phyloP scores from a whole-genome alignment of 305 asterid genomes.

The Fraxinus sp. region DNA sequence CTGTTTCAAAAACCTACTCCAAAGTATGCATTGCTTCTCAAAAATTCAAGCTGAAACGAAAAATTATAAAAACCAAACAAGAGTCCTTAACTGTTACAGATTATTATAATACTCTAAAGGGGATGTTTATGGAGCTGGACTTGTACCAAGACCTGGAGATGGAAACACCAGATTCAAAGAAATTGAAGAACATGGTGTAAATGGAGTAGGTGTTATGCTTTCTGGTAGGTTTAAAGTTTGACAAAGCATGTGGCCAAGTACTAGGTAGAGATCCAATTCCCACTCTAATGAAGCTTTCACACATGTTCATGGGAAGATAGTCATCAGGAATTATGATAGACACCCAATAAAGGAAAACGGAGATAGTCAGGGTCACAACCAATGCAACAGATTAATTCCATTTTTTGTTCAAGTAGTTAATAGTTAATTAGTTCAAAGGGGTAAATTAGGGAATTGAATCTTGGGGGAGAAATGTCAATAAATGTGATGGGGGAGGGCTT shows the following conservation, averaged over 20 bases:
- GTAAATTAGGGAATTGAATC: too few species aligned
- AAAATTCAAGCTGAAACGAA: background rate
- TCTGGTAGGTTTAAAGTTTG: background rate
- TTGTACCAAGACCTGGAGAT: background rate
- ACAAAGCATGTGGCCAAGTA: background rate
- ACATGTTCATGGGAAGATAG: background rate
- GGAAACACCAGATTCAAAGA: background rate
- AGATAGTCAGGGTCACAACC: too few species aligned
- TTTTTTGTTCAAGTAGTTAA: too few species aligned
- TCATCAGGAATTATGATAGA: background rate
- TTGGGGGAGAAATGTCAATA: too few species aligned
- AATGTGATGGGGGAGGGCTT: too few species aligned
- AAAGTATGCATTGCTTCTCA: background rate
- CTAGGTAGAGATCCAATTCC: background rate
- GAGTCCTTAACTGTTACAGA: background rate
- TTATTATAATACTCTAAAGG: background rate
- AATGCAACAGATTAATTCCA: too few species aligned
- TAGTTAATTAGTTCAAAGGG: too few species aligned
- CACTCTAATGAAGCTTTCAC: background rate
- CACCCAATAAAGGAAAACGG: too few species aligned
- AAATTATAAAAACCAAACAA: background rate
- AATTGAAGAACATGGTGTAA: background rate
- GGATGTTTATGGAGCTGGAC: background rate
- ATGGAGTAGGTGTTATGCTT: background rate
- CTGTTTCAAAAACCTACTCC: background rate